phyloP scores from a whole-genome alignment of 106 monocot species.

The Allium sativum region DNA sequence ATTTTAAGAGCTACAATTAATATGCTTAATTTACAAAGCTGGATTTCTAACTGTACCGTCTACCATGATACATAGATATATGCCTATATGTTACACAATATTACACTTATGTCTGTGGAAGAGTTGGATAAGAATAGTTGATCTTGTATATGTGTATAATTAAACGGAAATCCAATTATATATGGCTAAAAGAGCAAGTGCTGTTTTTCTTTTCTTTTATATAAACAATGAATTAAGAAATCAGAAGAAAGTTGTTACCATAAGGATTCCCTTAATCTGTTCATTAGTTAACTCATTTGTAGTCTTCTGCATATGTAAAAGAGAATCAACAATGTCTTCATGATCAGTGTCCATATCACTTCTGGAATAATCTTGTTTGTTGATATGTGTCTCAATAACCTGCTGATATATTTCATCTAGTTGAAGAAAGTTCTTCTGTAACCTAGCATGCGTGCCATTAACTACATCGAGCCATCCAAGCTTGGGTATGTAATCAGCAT shows the following conservation, averaged over 20 bases:
- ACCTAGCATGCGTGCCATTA: background rate
- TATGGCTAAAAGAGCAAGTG: no score
- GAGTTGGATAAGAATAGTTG: no score
- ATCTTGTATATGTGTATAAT: no score
- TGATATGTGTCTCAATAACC: conserved; percentile 1
- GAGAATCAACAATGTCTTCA: conserved; percentile 9
- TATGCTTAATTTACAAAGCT: no score
- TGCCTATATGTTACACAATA: no score
- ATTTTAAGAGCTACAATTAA: no score
- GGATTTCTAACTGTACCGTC: no score
- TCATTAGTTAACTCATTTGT: conserved; percentile 6
- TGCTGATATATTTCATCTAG: conserved; percentile 2
- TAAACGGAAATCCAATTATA: no score
- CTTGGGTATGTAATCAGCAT: conserved; percentile 1
- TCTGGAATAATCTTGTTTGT: background rate
- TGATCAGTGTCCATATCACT: background rate
- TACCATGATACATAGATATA: no score
- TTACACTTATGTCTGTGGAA: no score
- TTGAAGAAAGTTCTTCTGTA: background rate
- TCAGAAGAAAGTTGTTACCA: conserved; percentile 7
- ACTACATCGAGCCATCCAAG: background rate
- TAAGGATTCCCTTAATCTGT: conserved; percentile 23
- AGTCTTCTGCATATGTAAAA: conserved; percentile 2
- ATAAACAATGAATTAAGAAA: background rate
- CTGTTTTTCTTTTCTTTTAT: no score